A percentile compares a stretch with the other conserved stretches of the same genome.
Conservation (phyloP, 495 filamentous ascomycete genomes). For the Elaphomyces granulatus region DNA sequence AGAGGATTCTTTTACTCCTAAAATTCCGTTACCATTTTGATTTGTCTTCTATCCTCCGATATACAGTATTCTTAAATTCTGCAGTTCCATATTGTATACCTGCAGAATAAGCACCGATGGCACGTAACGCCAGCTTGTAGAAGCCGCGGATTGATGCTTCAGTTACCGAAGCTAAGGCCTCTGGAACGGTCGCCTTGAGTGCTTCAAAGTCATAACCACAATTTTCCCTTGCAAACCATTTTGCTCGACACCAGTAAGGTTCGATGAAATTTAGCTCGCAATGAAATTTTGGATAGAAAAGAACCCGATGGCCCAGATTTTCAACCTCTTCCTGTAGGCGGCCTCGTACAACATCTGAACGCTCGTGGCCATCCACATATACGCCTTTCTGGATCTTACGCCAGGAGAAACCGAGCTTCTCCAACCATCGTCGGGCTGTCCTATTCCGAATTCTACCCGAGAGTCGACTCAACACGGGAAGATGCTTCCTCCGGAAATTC, state of each 20-base stretch:
- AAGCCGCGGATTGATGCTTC: no score
- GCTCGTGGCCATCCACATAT: no score
- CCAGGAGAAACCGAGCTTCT: no score
- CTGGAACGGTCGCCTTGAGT: background rate
- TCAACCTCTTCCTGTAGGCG: background rate
- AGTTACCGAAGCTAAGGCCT: background rate
- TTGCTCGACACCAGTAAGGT: no score
- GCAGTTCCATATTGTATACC: background rate
- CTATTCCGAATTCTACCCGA: no score
- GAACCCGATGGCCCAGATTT: background rate
- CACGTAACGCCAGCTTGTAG: no score
- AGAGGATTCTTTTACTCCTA: background rate
- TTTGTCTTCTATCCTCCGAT: background rate
- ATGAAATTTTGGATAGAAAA: background rate
- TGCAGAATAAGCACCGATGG: background rate
- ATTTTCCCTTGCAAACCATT: background rate
- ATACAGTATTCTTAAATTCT: background rate
- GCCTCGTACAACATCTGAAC: no score
- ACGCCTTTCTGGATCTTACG: no score
- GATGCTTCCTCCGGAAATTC: no score
- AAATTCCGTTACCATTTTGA: background rate
- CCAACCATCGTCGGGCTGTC: no score
- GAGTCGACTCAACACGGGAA: no score
- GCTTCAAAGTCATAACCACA: background rate
- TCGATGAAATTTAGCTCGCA: background rate